These are phyloP conservation scores for Aphanomyces euteiches DNA, from an alignment of 352 stramenopile genomes.

Conservation along the genomic window DNA sequence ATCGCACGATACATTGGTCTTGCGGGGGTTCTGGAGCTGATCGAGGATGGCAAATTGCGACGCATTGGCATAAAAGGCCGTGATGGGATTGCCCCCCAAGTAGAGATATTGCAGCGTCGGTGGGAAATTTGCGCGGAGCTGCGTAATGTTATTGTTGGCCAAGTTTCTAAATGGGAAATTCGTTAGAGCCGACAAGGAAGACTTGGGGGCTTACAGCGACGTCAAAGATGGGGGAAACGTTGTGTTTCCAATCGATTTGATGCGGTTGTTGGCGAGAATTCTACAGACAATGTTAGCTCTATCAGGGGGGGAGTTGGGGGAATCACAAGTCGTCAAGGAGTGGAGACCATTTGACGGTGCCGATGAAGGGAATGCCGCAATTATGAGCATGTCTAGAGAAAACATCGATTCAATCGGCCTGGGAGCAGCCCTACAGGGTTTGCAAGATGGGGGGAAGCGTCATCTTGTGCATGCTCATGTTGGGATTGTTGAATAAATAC, in stretches of 20 bases:
- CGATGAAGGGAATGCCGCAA: not conserved
- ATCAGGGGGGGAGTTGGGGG: not conserved
- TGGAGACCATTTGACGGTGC: not conserved
- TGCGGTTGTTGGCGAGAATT: slow-evolving; percentile 8
- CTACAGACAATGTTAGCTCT: not conserved
- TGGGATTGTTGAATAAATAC: slow-evolving; percentile 11
- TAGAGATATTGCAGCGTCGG: slow-evolving; percentile 11
- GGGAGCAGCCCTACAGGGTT: not conserved
- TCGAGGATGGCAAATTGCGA: slow-evolving; percentile 11
- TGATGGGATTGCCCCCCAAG: slow-evolving; percentile 14
- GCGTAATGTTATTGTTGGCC: slow-evolving; percentile 7
- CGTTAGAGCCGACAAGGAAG: not conserved
- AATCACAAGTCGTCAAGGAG: slow-evolving; percentile 1
- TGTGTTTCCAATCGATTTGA: not conserved
- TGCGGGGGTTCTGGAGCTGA: not conserved
- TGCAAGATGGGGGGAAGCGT: slow-evolving; percentile 4
- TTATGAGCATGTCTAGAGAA: not conserved
- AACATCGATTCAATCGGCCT: not conserved
- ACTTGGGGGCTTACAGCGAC: not conserved
- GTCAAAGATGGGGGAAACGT: not conserved
- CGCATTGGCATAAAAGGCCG: slow-evolving; percentile 21
- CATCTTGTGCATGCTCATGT: not conserved
- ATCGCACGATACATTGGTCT: not conserved
- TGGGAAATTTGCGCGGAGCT: slow-evolving; percentile 18
- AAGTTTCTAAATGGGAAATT: not conserved